These are phyloP conservation scores for Komagataella populi DNA, from an alignment of 805 yeast species.

Conservation along the genomic window DNA sequence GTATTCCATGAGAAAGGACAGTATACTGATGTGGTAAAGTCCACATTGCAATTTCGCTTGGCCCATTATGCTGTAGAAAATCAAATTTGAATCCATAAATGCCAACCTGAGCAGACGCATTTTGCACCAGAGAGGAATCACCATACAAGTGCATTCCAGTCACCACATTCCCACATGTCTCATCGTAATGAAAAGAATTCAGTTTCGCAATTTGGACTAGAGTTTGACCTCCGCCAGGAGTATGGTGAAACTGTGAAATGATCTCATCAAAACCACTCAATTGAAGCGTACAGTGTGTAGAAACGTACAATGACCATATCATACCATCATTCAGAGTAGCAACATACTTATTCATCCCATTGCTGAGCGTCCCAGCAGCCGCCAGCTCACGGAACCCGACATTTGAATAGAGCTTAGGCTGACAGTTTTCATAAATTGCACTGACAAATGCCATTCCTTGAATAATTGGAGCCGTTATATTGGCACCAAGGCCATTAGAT, in stretches of 20 bases:
- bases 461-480: conserved; percentile 45
- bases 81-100: conserved; percentile 30
- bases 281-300: neutral
- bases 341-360: neutral
- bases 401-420: conserved; percentile 41
- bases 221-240: neutral
- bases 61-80: conserved; percentile 26
- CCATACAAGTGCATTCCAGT: conserved; percentile 30
- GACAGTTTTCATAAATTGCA: conserved; percentile 37
- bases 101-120: neutral
- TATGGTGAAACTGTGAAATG: neutral
- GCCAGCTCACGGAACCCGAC: conserved; percentile 39
- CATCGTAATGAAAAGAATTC: conserved; percentile 30
- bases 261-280: neutral
- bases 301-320: conserved; percentile 57
- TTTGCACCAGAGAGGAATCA: conserved; percentile 10
- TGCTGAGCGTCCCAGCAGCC: neutral
- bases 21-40: conserved; percentile 34
- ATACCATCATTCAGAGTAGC: conserved; percentile 39
- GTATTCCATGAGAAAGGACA: conserved; percentile 1
- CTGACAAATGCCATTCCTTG: conserved; percentile 79
- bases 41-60: conserved; percentile 32
- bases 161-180: conserved; percentile 57
- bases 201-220: conserved; percentile 8
- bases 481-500: conserved; percentile 11